phyloP scores from a whole-genome alignment of 2,329 filamentous ascomycete genomes.

The Penicillium sp. region DNA sequence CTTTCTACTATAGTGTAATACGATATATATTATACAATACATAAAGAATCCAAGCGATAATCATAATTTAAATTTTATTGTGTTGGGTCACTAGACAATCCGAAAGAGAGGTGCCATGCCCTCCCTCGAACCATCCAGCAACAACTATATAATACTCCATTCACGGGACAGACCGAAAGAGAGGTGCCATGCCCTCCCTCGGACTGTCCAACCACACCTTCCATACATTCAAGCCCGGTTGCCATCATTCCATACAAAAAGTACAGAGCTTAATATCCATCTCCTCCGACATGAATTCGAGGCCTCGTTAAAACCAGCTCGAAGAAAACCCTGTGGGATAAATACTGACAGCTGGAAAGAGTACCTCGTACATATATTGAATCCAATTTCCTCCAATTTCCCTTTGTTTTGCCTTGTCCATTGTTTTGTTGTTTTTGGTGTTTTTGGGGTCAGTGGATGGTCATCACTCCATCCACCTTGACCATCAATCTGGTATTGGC shows the following conservation, averaged over 20 bases:
- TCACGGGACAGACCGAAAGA: neutral
- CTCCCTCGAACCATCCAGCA: neutral
- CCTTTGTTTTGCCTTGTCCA: neutral
- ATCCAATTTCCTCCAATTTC: neutral
- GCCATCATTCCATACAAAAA: neutral
- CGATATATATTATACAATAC: too few species aligned
- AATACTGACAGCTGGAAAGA: slow-evolving; percentile 12
- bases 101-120: slow-evolving; percentile 9
- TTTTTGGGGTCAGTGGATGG: neutral
- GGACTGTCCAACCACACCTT: neutral
- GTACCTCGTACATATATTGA: slow-evolving; percentile 1
- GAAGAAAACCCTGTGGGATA: slow-evolving; percentile 4
- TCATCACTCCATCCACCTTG: neutral
- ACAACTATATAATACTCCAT: neutral
- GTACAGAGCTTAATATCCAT: neutral
- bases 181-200: slow-evolving; percentile 9
- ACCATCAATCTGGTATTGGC: too few species aligned
- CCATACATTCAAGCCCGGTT: neutral
- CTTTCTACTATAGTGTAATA: too few species aligned
- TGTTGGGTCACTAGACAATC: neutral
- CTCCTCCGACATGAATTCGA: neutral
- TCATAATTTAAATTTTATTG: neutral
- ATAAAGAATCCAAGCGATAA: neutral
- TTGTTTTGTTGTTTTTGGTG: neutral
- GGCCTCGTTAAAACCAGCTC: slow-evolving; percentile 12